Conservation (phyloP, 179 eudicot genomes). For the Camellia oleifera region DNA sequence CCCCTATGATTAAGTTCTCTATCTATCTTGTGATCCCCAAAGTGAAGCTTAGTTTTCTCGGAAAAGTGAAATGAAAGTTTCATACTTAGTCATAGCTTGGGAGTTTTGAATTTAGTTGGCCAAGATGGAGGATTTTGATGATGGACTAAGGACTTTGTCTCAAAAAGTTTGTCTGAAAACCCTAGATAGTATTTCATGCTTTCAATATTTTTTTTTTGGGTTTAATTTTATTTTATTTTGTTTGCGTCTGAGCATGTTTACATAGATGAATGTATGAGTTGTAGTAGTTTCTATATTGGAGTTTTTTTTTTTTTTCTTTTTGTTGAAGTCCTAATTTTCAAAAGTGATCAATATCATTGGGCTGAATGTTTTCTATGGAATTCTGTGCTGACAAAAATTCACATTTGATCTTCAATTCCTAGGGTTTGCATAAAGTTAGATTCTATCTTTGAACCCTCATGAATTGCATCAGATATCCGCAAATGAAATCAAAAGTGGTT, state of each 20-base stretch:
- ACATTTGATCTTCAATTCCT: not conserved
- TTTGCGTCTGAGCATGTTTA: conserved; percentile 15
- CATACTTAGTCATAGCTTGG: not conserved
- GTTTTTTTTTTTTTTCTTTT: not conserved
- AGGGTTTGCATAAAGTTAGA: not conserved
- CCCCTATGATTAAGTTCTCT: conserved; percentile 15
- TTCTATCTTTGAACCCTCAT: not conserved
- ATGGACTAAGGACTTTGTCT: not conserved
- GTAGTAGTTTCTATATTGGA: not conserved
- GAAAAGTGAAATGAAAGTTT: not conserved
- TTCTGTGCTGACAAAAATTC: not conserved
- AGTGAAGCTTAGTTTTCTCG: not conserved
- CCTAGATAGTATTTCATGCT: conserved; percentile 5
- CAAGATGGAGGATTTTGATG: not conserved
- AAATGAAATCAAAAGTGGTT: too few species aligned
- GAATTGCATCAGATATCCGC: not conserved
- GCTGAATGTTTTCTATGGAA: conserved; percentile 1
- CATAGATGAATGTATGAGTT: conserved; percentile 11
- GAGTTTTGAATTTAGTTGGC: not conserved
- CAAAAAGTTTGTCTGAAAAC: not conserved
- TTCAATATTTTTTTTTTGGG: not conserved
- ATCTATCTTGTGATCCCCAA: not conserved
- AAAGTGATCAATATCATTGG: not conserved
- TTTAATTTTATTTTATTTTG: not conserved
- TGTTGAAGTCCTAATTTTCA: conserved; percentile 6